Evolutionary conservation across 208 protist genomes (phyloP), one percentile per base, ranked within the genome.

Genomic region (Leishmania amazonensis): DNA sequence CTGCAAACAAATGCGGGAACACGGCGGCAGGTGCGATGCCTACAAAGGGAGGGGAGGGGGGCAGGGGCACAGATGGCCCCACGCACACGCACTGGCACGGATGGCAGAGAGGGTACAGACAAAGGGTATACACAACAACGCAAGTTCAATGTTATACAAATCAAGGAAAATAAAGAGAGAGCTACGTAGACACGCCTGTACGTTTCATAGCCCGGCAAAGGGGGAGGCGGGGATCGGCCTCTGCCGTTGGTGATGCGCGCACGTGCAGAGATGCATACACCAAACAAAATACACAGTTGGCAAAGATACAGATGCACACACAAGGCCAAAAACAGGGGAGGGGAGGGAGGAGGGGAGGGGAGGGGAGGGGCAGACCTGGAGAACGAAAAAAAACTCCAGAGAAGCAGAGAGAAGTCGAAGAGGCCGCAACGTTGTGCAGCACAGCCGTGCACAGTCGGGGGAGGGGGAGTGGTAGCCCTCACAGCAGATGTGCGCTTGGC

Each of bases 181-280:
- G 0, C 0, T 54, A 21, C 47, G 47, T 3, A 49, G 3, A 49
- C 8, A 49, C 3, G 47, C 47, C 6, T 49, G 47, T 49, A 11
- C 47, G 47, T 49, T 11, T 49, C 31, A 35, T 35, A 35, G 31
- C 31, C 31, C 31, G 31, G 31, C 31, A 35, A 35, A 35, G 31
- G 31, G 31, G 31, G 31, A 35, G 31, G 31, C 31, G 31, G 31
- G 31, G 31, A 35, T 35, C 31, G 31, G 31, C 31, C 31, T 35
- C 31, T 54, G 17, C 51, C 51, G 51, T 54, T 21, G 51, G 51
- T 21, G 17, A 54, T 13, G 15, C 19, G 51, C 19, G 51, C 51
- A 21, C 51, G 17, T 13, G 51, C 51, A 54, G 76, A 73, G 58
- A 76, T 77, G 17, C 58, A 78, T 9, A 88, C 78, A 49, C 11